Percentiles rank a stretch among this genome's conserved stretches.
phyloP scores from a whole-genome alignment of 2,329 filamentous ascomycete genomes.

The Lojkania enalia region DNA sequence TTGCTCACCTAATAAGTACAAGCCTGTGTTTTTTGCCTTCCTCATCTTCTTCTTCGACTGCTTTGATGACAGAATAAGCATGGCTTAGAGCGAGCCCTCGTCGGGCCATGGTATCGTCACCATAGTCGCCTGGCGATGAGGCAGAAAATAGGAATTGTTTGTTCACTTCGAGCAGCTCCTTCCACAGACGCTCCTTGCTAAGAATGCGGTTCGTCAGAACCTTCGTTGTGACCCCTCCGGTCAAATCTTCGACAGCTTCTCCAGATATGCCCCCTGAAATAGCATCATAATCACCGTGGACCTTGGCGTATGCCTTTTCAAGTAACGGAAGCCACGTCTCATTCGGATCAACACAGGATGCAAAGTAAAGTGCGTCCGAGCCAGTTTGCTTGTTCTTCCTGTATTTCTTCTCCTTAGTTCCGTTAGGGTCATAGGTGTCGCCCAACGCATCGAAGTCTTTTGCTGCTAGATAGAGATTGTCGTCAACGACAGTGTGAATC shows the following conservation, averaged over 20 bases:
- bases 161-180: slow-evolving; percentile 73
- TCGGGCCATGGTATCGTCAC: slow-evolving; percentile 62
- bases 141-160: slow-evolving; percentile 76
- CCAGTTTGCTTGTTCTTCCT: slow-evolving; percentile 71
- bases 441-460: slow-evolving; percentile 75
- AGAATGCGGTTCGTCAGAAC: slow-evolving; percentile 70
- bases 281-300: slow-evolving; percentile 75
- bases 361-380: slow-evolving; percentile 77
- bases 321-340: slow-evolving; percentile 81
- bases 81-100: slow-evolving; percentile 49
- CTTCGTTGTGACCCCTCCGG: slow-evolving; percentile 70
- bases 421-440: slow-evolving; percentile 66
- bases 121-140: slow-evolving; percentile 56
- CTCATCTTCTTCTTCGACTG: slow-evolving; percentile 56
- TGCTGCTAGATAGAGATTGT: slow-evolving; percentile 80
- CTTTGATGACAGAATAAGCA: slow-evolving; percentile 61
- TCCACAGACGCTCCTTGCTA: slow-evolving; percentile 80
- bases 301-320: slow-evolving; percentile 84
- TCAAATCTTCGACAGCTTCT: slow-evolving; percentile 59
- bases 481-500: slow-evolving; percentile 85
- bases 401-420: slow-evolving; percentile 62
- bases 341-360: slow-evolving; percentile 71
- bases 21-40: slow-evolving; percentile 51
- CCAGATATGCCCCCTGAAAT: slow-evolving; percentile 73
- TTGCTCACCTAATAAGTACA: slow-evolving; percentile 60